phyloP scores from a whole-genome alignment of 2,329 filamentous ascomycete species.

The Microsporum canis region DNA sequence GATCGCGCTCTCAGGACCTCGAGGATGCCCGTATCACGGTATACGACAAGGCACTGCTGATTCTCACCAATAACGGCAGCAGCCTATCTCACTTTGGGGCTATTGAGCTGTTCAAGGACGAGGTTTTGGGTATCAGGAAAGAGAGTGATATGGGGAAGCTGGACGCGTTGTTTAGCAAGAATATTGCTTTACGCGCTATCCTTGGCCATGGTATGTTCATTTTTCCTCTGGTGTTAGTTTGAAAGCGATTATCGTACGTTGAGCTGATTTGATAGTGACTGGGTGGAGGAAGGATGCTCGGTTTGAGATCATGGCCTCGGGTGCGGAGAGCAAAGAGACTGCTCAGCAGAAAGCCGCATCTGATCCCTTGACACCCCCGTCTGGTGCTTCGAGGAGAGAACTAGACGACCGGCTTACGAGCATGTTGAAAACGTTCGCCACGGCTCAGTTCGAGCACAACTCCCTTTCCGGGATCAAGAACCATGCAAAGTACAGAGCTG shows the following conservation, averaged over 20 bases:
- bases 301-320: not conserved
- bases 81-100: slow-evolving; percentile 23
- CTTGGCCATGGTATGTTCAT: slow-evolving; percentile 18
- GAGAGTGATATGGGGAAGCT: slow-evolving; percentile 14
- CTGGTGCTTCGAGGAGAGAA: not conserved
- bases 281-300: not conserved
- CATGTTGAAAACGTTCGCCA: slow-evolving; percentile 22
- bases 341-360: not conserved
- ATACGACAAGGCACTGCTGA: slow-evolving; percentile 31
- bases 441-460: slow-evolving; percentile 30
- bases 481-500: slow-evolving; percentile 18
- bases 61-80: slow-evolving; percentile 25
- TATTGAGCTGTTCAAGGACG: slow-evolving; percentile 29
- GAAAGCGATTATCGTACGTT: not conserved
- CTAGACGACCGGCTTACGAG: not conserved
- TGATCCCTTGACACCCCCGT: not conserved
- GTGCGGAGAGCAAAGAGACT: not conserved
- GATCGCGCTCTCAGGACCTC: slow-evolving; percentile 26
- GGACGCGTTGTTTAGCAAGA: slow-evolving; percentile 20
- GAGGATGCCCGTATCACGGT: slow-evolving; percentile 30
- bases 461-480: slow-evolving; percentile 18
- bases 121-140: slow-evolving; percentile 27
- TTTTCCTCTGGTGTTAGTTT: not conserved
- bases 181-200: slow-evolving; percentile 20
- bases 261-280: not conserved